Percentiles rank a stretch among this genome's conserved stretches.
Conservation (phyloP, 345 rosid species). For the Aquilaria malaccensis region DNA sequence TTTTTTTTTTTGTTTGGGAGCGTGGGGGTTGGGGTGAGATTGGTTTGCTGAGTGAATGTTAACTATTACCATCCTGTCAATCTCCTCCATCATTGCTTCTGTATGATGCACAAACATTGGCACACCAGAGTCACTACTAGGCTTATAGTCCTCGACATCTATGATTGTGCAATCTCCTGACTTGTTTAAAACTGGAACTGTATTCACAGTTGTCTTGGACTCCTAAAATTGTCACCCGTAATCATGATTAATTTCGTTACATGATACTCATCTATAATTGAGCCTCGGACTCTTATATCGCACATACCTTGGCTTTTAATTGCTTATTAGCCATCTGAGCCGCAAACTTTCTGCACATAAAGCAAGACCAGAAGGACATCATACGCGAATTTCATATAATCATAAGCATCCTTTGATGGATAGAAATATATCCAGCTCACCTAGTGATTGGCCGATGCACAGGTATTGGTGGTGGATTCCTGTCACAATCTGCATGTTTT, state of each 20-base stretch:
- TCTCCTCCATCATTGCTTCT: conserved; percentile 83
- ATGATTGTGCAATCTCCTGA: conserved; percentile 32
- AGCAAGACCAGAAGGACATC: conserved; percentile 7
- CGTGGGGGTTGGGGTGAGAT: conserved; percentile 5
- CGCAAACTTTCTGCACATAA: conserved; percentile 58
- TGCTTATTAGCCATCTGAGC: conserved; percentile 70
- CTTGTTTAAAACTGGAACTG: conserved; percentile 23
- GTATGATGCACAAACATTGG: conserved; percentile 91
- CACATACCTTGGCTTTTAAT: conserved; percentile 38
- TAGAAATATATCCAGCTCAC: conserved; percentile 24
- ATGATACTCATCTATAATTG: too few relatives aligned
- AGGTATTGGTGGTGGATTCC: conserved; percentile 46
- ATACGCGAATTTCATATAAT: conserved; percentile 4
- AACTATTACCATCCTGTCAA: conserved; percentile 67
- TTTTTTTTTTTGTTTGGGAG: not conserved
- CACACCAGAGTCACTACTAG: conserved; percentile 37
- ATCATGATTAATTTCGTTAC: not conserved
- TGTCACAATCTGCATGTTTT: conserved; percentile 36
- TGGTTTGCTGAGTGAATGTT: not conserved
- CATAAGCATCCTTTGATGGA: not conserved
- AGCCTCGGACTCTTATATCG: too few relatives aligned
- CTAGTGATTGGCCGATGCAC: conserved; percentile 84
- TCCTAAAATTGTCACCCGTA: conserved; percentile 23
- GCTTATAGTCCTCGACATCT: conserved; percentile 45
- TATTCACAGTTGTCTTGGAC: conserved; percentile 26